Evolutionary conservation across 495 filamentous ascomycete genomes (phyloP).

Genomic region (Clohesyomyces aquaticus): DNA sequence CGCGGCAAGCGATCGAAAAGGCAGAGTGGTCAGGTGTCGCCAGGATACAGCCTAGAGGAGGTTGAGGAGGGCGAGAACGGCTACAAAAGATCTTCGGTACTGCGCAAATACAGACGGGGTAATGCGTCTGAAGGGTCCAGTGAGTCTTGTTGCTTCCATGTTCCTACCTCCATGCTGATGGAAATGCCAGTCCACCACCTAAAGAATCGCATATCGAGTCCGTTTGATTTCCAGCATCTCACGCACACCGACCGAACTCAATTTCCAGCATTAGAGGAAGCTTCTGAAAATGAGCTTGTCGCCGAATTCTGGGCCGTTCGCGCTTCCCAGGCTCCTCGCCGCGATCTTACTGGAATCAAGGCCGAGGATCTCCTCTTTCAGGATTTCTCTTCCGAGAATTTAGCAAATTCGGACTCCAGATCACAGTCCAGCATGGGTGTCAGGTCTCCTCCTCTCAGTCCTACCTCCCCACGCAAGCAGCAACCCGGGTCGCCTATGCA

Average conservation of each 20-base stretch:
- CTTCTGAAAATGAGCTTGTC: slow-evolving; percentile 63
- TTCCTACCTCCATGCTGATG: slow-evolving; percentile 2
- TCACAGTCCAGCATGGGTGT: slow-evolving; percentile 17
- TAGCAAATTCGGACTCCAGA: slow-evolving; percentile 13
- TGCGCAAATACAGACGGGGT: slow-evolving; percentile 29
- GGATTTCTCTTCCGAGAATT: slow-evolving; percentile 62
- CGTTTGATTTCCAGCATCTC: slow-evolving; percentile 88
- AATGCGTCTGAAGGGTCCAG: slow-evolving; percentile 25
- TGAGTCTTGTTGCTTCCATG: slow-evolving; percentile 9
- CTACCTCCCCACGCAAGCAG: neutral
- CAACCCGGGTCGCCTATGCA: neutral
- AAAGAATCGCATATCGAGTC: slow-evolving; percentile 67
- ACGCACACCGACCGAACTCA: slow-evolving; percentile 73
- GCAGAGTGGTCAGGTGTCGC: slow-evolving; percentile 23
- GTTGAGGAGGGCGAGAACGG: slow-evolving; percentile 25
- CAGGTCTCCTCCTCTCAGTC: slow-evolving; percentile 25
- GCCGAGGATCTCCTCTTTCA: slow-evolving; percentile 67
- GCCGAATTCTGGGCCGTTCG: slow-evolving; percentile 70
- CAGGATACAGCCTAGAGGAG: slow-evolving; percentile 12
- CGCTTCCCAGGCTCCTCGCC: slow-evolving; percentile 65
- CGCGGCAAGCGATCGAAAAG: slow-evolving; percentile 31
- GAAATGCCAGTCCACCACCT: slow-evolving; percentile 52
- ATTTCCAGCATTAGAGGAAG: slow-evolving; percentile 60
- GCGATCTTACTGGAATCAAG: slow-evolving; percentile 64
- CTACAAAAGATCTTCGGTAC: slow-evolving; percentile 25